A percentile compares a stretch with the other conserved stretches of the same genome.
Evolutionary conservation across 306 rosid species (phyloP).

Genomic region (Dryas alaskensis): DNA sequence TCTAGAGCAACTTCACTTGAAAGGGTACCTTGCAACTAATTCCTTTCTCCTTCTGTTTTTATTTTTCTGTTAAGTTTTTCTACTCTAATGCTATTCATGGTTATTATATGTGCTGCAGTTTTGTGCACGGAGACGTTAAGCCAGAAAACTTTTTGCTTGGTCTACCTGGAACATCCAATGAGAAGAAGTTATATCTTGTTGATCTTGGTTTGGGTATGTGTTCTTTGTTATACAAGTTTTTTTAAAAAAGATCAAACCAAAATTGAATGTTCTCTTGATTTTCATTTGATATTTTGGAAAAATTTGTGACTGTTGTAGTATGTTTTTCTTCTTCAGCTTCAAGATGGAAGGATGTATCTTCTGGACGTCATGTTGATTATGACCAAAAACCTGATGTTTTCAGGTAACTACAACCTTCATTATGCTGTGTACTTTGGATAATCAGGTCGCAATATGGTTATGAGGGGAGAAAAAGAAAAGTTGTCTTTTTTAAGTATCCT

Average conservation of each 20-base stretch:
- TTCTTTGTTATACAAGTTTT: not conserved
- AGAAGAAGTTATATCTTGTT: conserved; percentile 38
- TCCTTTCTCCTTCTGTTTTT: not conserved
- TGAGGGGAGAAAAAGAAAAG: not conserved
- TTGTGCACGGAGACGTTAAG: conserved; percentile 45
- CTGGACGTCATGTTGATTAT: conserved; percentile 41
- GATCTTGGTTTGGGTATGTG: conserved; percentile 43
- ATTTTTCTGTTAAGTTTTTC: not conserved
- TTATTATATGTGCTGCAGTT: conserved; percentile 21
- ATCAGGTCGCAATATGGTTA: conserved; percentile 12
- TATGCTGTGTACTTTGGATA: not conserved
- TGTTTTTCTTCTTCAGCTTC: conserved; percentile 25
- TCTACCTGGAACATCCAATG: conserved; percentile 31
- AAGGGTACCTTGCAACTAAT: conserved; percentile 26
- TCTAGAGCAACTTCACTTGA: conserved; percentile 34
- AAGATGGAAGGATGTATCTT: conserved; percentile 34
- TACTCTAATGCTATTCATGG: not conserved
- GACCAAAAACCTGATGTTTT: conserved; percentile 44
- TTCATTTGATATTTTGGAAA: not conserved
- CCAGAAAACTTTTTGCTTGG: conserved; percentile 43
- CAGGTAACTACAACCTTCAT: conserved; percentile 23
- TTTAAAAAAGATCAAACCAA: not conserved
- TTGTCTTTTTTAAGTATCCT: not conserved
- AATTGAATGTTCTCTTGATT: conserved; percentile 7
- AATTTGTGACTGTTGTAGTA: conserved; percentile 10